Percentiles rank a stretch among this genome's conserved stretches.
phyloP scores from a whole-genome alignment of 345 rosid genomes.

The Capsella bursapastoris region DNA sequence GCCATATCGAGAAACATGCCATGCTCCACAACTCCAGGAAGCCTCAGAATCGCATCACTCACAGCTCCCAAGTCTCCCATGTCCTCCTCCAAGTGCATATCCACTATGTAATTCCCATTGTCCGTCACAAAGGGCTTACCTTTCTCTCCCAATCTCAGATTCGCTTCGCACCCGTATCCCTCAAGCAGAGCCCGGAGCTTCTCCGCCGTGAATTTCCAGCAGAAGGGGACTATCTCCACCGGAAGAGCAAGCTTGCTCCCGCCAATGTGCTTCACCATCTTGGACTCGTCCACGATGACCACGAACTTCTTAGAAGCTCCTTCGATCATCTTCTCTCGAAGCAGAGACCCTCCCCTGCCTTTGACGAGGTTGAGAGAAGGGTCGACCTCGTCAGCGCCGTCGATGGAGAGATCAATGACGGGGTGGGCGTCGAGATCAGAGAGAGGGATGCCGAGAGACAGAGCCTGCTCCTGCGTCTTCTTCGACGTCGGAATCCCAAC shows the following conservation, averaged over 20 bases:
- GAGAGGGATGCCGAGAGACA: slow-evolving; percentile 79
- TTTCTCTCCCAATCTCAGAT: slow-evolving; percentile 41
- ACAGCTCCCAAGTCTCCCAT: slow-evolving; percentile 78
- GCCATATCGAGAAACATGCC: slow-evolving; percentile 98
- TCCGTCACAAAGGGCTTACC: slow-evolving; percentile 75
- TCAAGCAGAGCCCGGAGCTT: slow-evolving; percentile 58
- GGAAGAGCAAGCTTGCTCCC: slow-evolving; percentile 84
- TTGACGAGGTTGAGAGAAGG: slow-evolving; percentile 77
- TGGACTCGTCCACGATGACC: slow-evolving; percentile 74
- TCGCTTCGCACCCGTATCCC: slow-evolving; percentile 65
- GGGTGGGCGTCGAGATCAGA: slow-evolving; percentile 82
- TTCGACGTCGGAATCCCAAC: slow-evolving; percentile 88
- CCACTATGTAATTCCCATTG: slow-evolving; percentile 81
- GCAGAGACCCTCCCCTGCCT: slow-evolving; percentile 90
- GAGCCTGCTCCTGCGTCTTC: slow-evolving; percentile 76
- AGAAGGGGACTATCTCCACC: slow-evolving; percentile 81
- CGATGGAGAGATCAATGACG: slow-evolving; percentile 78
- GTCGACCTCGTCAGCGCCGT: slow-evolving; percentile 99
- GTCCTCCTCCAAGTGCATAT: slow-evolving; percentile 70
- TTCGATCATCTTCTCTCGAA: slow-evolving; percentile 95
- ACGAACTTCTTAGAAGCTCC: slow-evolving; percentile 76
- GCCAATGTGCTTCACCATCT: slow-evolving; percentile 68
- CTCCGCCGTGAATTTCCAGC: slow-evolving; percentile 74
- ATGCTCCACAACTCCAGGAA: slow-evolving; percentile 93
- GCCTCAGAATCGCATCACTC: slow-evolving; percentile 72